A percentile compares a stretch with the other conserved stretches of the same genome.
Evolutionary conservation across 768 basidiomycete genomes (phyloP).

Genomic region (Naematelia aurantialba): DNA sequence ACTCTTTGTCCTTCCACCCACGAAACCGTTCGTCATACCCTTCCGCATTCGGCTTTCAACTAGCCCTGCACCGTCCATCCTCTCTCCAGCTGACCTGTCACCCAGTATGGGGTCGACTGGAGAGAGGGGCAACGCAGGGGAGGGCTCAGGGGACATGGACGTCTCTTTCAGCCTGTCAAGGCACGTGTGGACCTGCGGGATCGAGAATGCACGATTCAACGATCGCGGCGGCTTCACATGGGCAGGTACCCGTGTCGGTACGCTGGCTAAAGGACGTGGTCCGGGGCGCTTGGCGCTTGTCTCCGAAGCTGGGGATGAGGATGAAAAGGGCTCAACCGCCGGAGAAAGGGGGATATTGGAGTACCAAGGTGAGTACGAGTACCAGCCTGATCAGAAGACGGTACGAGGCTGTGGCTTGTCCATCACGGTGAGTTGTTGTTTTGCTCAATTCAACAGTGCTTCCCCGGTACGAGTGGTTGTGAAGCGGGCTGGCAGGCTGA

Average conservation of each 20-base stretch:
- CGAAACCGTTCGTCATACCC: constrained; percentile 5
- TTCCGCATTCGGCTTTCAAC: constrained; percentile 1
- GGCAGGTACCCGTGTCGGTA: constrained; percentile 8
- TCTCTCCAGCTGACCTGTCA: constrained; percentile 2
- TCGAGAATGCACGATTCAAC: constrained; percentile 10
- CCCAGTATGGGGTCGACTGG: too few species aligned
- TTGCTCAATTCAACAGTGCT: too few species aligned
- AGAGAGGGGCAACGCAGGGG: too few species aligned
- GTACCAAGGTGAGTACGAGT: constrained; percentile 12
- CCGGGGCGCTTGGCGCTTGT: constrained; percentile 1
- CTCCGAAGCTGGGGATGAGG: background rate
- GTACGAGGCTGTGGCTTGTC: constrained; percentile 12
- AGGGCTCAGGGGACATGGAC: constrained; percentile 10
- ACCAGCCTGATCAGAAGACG: constrained; percentile 1
- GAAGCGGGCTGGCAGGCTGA: background rate
- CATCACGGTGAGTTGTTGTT: constrained; percentile 8
- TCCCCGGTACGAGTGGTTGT: background rate
- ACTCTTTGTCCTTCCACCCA: background rate
- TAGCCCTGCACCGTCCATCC: constrained; percentile 4
- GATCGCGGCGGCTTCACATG: constrained; percentile 12
- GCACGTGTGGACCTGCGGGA: constrained; percentile 12
- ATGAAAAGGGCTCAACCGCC: background rate
- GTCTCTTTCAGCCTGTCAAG: constrained; percentile 9
- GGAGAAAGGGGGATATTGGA: constrained; percentile 4
- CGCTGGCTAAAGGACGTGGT: background rate